phyloP scores from a whole-genome alignment of 306 rosid species.

The Vachellia pachyceras region DNA sequence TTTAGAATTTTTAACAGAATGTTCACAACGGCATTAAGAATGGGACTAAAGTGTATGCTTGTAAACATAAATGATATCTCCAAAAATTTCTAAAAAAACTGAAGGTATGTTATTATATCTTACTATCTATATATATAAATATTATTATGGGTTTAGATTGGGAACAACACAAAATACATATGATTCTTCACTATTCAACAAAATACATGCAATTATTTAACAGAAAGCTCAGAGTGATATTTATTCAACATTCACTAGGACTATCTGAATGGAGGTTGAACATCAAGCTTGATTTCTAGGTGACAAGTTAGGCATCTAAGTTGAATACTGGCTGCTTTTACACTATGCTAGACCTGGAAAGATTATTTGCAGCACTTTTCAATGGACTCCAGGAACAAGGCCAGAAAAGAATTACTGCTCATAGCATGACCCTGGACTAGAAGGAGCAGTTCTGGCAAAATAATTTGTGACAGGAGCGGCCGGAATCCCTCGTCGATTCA shows the following conservation, averaged over 20 bases:
- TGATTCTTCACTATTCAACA: too few relatives aligned
- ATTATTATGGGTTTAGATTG: too few relatives aligned
- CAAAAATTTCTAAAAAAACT: background rate
- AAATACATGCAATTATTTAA: constrained; percentile 7
- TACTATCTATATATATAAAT: too few relatives aligned
- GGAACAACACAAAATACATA: constrained; percentile 36
- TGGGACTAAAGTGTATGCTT: too few relatives aligned
- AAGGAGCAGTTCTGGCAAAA: constrained; percentile 69
- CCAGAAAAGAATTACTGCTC: constrained; percentile 51
- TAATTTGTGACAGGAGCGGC: constrained; percentile 85
- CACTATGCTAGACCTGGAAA: constrained; percentile 13
- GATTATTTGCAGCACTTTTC: background rate
- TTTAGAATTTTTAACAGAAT: too few relatives aligned
- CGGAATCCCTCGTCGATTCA: constrained; percentile 78
- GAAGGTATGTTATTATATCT: too few relatives aligned
- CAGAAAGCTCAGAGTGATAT: constrained; percentile 5
- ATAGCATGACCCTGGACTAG: constrained; percentile 84
- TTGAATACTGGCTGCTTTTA: constrained; percentile 7
- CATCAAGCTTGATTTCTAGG: constrained; percentile 16
- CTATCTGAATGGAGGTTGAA: background rate
- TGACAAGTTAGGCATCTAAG: background rate
- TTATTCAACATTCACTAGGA: background rate
- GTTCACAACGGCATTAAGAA: too few relatives aligned
- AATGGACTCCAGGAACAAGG: constrained; percentile 4
- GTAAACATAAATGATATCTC: too few relatives aligned